A percentile compares a stretch with the other conserved stretches of the same genome.
phyloP scores from a whole-genome alignment of 164 flowering plant genomes.

The Chloranthus sessilifolius region DNA sequence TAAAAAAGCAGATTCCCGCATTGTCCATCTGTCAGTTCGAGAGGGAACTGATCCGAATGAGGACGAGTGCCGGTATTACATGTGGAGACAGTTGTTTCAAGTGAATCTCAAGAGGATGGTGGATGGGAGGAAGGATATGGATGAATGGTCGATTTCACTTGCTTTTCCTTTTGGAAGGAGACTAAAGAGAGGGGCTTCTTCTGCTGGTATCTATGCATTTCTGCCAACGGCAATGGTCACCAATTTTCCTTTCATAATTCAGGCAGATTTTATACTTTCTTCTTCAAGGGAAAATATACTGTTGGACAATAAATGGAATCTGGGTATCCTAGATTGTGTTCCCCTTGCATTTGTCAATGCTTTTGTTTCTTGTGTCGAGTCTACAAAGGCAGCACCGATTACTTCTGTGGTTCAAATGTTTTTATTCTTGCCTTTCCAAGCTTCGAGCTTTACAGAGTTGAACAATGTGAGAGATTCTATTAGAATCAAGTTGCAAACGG shows the following conservation, averaged over 20 bases:
- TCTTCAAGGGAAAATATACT: constrained; percentile 52
- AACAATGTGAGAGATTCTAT: no score
- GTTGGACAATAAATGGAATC: constrained; percentile 45
- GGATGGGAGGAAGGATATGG: constrained; percentile 34
- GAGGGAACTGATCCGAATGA: constrained; percentile 17
- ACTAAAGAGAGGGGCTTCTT: constrained; percentile 25
- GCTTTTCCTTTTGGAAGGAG: constrained; percentile 48
- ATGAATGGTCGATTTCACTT: constrained; percentile 40
- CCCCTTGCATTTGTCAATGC: constrained; percentile 22
- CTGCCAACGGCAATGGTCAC: constrained; percentile 60
- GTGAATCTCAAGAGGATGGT: constrained; percentile 33
- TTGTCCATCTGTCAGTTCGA: constrained; percentile 37
- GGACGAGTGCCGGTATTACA: constrained; percentile 44
- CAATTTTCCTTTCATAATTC: constrained; percentile 49
- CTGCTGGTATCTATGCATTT: constrained; percentile 49
- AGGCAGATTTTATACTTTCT: constrained; percentile 45
- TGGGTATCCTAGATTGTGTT: constrained; percentile 19
- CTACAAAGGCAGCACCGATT: constrained; percentile 1
- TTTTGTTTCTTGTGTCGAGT: constrained; percentile 12
- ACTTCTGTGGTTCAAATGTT: constrained; percentile 1
- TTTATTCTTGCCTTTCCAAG: constrained; percentile 14
- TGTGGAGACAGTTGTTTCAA: constrained; percentile 61
- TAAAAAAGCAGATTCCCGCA: constrained; percentile 51
- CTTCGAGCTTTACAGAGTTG: constrained; percentile 9
- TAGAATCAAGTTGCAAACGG: no score